A percentile compares a stretch with the other conserved stretches of the same genome.
phyloP scores from a whole-genome alignment of 2,329 filamentous ascomycete genomes.

The Orbilia javanica region DNA sequence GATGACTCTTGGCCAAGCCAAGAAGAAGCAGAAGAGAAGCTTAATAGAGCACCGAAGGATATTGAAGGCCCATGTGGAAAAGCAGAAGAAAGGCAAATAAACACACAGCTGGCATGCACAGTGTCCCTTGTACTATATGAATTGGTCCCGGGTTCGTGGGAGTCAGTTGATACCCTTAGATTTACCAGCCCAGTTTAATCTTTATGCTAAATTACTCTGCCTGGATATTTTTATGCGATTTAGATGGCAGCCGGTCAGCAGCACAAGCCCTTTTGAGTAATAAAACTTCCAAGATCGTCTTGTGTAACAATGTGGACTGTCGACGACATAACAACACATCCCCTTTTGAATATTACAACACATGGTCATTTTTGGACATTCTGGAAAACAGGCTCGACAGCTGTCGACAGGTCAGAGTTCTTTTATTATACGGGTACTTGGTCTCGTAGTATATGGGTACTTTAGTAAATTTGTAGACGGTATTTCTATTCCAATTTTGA shows the following conservation, averaged over 20 bases:
- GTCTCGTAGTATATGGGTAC: neutral
- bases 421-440: neutral
- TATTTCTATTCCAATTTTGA: slow-evolving; percentile 1
- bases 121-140: neutral
- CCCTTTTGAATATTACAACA: neutral
- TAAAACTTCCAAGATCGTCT: neutral
- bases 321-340: slow-evolving; percentile 34
- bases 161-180: neutral
- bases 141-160: neutral
- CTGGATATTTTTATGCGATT: no score
- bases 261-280: neutral
- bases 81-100: slow-evolving; percentile 78
- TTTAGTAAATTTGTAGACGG: neutral
- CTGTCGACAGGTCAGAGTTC: no score
- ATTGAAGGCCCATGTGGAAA: slow-evolving; percentile 82
- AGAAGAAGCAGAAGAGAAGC: slow-evolving; percentile 94
- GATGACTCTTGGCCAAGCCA: slow-evolving; percentile 97
- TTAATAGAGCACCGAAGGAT: slow-evolving; percentile 85
- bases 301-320: slow-evolving; percentile 3
- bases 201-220: neutral
- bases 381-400: neutral
- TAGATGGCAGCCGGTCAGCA: neutral
- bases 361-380: neutral
- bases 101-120: no score
- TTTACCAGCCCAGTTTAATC: neutral